Evolutionary conservation across 371 early-diverging fungal genomes (phyloP).

Genomic region (Caulochytrium protostelioides): DNA sequence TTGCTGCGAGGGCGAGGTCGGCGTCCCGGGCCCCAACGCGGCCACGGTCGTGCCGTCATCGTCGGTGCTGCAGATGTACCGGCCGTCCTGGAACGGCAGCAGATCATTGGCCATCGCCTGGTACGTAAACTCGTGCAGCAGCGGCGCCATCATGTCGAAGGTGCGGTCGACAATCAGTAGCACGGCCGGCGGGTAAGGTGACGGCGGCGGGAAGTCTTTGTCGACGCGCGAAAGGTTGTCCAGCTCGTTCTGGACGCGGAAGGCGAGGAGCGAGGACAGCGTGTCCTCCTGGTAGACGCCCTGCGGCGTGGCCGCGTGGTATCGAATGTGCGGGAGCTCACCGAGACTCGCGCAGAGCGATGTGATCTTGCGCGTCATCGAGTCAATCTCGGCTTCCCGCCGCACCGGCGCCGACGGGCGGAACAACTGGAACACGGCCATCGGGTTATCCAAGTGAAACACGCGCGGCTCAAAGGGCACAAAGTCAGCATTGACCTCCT

Average conservation of each 20-base stretch:
- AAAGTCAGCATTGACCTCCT: background rate
- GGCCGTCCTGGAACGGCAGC: slow-evolving; percentile 48
- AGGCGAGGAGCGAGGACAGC: slow-evolving; percentile 30
- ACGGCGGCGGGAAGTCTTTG: slow-evolving; percentile 28
- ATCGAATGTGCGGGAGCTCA: slow-evolving; percentile 68
- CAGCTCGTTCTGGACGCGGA: slow-evolving; percentile 25
- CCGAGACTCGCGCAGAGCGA: slow-evolving; percentile 30
- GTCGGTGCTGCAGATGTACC: no score
- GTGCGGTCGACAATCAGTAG: slow-evolving; percentile 74
- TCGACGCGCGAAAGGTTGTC: slow-evolving; percentile 35
- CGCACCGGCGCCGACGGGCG: slow-evolving; percentile 16
- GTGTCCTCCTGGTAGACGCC: slow-evolving; percentile 35
- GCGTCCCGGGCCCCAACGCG: background rate
- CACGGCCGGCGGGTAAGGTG: slow-evolving; percentile 31
- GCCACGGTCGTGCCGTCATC: background rate
- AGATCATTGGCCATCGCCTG: slow-evolving; percentile 83
- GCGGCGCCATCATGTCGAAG: slow-evolving; percentile 60
- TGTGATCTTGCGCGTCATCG: slow-evolving; percentile 18
- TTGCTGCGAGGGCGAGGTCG: background rate
- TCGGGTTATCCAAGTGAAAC: slow-evolving; percentile 43
- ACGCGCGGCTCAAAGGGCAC: slow-evolving; percentile 56
- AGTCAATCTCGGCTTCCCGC: slow-evolving; percentile 25
- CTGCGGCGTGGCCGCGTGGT: slow-evolving; percentile 50
- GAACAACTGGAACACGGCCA: slow-evolving; percentile 32
- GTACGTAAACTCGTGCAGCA: slow-evolving; percentile 83